Evolutionary conservation across 192 early-diverging fungal species (phyloP).

Genomic region (Linnemannia schmuckeri): DNA sequence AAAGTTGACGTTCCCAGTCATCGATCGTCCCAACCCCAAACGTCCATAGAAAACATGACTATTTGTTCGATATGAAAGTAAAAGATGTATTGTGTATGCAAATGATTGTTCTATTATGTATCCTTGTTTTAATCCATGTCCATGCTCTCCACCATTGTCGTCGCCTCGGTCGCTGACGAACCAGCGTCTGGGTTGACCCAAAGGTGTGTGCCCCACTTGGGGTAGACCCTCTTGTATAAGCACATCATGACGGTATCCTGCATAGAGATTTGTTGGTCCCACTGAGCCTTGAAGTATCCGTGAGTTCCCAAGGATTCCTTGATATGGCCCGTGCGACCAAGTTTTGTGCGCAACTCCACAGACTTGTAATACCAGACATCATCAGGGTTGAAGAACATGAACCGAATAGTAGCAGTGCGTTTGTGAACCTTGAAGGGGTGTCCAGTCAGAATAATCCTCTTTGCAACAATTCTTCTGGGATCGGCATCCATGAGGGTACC

Average conservation of each 20-base stretch:
- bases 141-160: slow-evolving; percentile 43
- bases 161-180: slow-evolving; percentile 8
- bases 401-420: slow-evolving; percentile 91
- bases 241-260: slow-evolving; percentile 97
- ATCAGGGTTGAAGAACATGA: slow-evolving; percentile 96
- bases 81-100: background rate
- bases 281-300: slow-evolving; percentile 76
- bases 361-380: slow-evolving; percentile 98
- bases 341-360: slow-evolving; percentile 92
- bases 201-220: slow-evolving; percentile 91
- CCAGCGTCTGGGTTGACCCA: slow-evolving; percentile 59
- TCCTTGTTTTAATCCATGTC: slow-evolving; percentile 44
- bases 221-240: slow-evolving; percentile 92
- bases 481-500: slow-evolving; percentile 83
- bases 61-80: background rate
- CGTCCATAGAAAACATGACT: background rate
- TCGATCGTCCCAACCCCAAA: slow-evolving; percentile 38
- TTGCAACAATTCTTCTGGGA: slow-evolving; percentile 91
- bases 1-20: slow-evolving; percentile 60
- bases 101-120: background rate
- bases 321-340: slow-evolving; percentile 93
- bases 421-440: slow-evolving; percentile 96
- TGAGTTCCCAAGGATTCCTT: slow-evolving; percentile 95
- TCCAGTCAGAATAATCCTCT: slow-evolving; percentile 94
- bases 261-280: slow-evolving; percentile 79